Base-by-base conservation (phyloP, 371 early-diverging fungal species). In the Mortierella sp. region DNA sequence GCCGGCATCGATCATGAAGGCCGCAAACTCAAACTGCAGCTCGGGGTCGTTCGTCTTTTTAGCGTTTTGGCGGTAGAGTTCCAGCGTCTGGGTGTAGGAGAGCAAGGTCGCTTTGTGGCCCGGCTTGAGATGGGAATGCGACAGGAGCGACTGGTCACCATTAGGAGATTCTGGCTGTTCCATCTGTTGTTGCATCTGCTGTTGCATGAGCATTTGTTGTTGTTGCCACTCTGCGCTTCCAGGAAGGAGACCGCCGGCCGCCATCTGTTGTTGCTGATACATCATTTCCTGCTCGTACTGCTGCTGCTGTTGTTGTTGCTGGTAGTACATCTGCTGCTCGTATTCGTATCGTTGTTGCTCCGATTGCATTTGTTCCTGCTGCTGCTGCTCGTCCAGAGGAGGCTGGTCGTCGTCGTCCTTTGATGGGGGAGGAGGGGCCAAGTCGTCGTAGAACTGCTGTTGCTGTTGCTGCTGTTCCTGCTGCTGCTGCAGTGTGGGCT, bases 21-120 rank as follows among this genome's bases (percentile, higher is more conserved):
- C 93, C n/a, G 96, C 96, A 88, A 97, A 96, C 81, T 95, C 96
- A 70, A 96, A 92, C 84, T 95, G 96, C 51, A 95, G 91, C 63
- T 92, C 93, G 2, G 96, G 96, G 75, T 95, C 96, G 63, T 95
- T 94, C 44, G 95, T 95, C 88, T 94, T 94, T 88, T 95, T 96
- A 27, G 95, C 96, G 80, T 96, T 95, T 74, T 95, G 94, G 70
- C 96, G 89, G 80, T 95, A 96, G 89, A 93, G 89, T 83, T 96
- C 95, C 72, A 97, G 89, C 7, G 95, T 93, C 75, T 95, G 94
- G 24, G 92, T 89, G 76, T 94, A 92, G 10, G 95, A 92, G 65
- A 95, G 82, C n/a, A 94, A 77, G 2, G 94, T 92, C 14, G 94
- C 94, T 70, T 92, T 92, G 79, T 88, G 90, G 55, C 94, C 94